phyloP scores from a whole-genome alignment of 768 basidiomycete species.

The Hericium coralloides region DNA sequence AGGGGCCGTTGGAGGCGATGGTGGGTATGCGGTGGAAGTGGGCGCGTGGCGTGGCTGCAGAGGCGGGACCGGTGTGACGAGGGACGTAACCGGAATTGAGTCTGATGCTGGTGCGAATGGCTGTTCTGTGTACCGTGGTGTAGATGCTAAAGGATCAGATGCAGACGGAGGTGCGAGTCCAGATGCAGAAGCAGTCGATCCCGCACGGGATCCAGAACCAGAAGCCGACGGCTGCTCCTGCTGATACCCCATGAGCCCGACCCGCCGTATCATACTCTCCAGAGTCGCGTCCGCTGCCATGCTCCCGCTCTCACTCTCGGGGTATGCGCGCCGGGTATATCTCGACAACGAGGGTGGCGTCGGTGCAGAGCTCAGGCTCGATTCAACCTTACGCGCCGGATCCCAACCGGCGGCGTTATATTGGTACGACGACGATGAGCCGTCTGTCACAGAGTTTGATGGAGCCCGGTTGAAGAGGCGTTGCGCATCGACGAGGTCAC shows the following conservation, averaged over 20 bases:
- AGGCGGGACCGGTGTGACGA: not conserved
- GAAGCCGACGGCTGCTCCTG: slow-evolving; percentile 4
- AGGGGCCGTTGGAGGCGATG: slow-evolving; percentile 16
- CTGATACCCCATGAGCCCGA: slow-evolving; percentile 29
- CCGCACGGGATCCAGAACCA: too few species aligned
- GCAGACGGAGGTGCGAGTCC: too few species aligned
- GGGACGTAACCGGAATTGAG: not conserved
- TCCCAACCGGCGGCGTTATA: not conserved
- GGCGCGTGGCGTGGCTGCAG: not conserved
- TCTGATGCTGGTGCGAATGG: not conserved
- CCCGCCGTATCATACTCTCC: slow-evolving; percentile 61
- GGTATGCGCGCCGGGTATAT: slow-evolving; percentile 40
- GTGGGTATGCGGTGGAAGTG: slow-evolving; percentile 15
- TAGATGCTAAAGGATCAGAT: too few species aligned
- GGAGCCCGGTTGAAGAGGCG: not conserved
- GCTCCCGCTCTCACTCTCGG: slow-evolving; percentile 8
- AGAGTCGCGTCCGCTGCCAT: slow-evolving; percentile 41
- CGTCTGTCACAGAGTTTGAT: too few species aligned
- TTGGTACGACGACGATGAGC: too few species aligned
- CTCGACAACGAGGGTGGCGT: slow-evolving; percentile 64
- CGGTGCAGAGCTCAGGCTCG: slow-evolving; percentile 60
- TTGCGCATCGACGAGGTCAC: slow-evolving; percentile 42
- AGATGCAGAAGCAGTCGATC: too few species aligned
- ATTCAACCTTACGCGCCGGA: slow-evolving; percentile 26
- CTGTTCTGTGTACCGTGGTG: too few species aligned